These are phyloP conservation scores for Oemleria cerasiformis DNA, from an alignment of 306 rosid species.

Conservation along the genomic window DNA sequence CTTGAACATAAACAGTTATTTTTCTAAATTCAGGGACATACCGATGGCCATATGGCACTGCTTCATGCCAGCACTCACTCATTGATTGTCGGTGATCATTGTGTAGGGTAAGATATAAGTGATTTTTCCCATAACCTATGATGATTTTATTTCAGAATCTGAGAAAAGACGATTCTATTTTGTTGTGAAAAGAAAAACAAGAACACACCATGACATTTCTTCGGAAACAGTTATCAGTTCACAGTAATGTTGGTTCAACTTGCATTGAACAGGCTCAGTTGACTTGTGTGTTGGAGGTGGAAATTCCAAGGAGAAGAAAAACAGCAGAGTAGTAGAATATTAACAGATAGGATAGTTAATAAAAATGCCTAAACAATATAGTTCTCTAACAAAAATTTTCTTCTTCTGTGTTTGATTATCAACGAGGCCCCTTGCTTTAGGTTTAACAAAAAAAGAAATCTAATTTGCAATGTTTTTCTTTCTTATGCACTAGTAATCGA, in stretches of 20 bases:
- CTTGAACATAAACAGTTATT: slow-evolving; percentile 18
- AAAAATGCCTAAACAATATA: background rate
- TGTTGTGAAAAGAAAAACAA: background rate
- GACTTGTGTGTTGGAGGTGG: background rate
- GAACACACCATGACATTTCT: no score
- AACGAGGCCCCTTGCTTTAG: background rate
- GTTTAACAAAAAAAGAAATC: background rate
- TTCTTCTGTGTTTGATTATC: background rate
- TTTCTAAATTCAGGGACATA: slow-evolving; percentile 64
- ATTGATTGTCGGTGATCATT: slow-evolving; percentile 86
- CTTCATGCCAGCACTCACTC: slow-evolving; percentile 68
- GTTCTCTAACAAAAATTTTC: background rate
- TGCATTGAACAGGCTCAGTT: background rate
- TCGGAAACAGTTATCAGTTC: no score
- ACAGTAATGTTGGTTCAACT: background rate
- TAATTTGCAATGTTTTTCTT: background rate
- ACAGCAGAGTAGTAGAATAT: background rate
- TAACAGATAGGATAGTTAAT: background rate
- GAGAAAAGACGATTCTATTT: slow-evolving; percentile 1
- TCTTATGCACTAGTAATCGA: background rate
- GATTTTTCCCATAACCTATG: background rate
- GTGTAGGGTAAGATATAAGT: slow-evolving; percentile 73
- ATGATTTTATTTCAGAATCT: background rate
- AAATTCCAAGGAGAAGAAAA: background rate
- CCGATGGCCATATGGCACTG: slow-evolving; percentile 89